These are phyloP conservation scores for Boletus smithii DNA, from an alignment of 1,284 basidiomycete species.

Conservation along the genomic window DNA sequence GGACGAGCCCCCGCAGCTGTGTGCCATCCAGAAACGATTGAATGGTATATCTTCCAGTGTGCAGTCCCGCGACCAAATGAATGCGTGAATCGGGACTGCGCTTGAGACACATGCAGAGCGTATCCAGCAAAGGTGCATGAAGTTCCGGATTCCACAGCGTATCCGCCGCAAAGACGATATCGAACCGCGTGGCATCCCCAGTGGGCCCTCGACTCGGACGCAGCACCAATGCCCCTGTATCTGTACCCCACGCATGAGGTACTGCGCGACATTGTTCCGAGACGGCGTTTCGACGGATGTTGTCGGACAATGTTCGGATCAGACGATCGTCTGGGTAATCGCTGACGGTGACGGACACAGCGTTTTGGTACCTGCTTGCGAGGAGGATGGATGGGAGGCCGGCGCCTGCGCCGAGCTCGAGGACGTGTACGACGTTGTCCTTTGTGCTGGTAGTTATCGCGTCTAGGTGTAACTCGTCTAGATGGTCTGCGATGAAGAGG, in stretches of 20 bases:
- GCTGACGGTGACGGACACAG: conserved; percentile 51
- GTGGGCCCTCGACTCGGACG: background rate
- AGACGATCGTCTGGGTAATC: conserved; percentile 71
- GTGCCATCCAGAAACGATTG: conserved; percentile 49
- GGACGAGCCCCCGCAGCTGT: conserved; percentile 39
- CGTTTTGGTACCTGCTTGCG: conserved; percentile 44
- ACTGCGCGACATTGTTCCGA: conserved; percentile 44
- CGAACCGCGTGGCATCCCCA: conserved; percentile 40
- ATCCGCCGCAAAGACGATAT: conserved; percentile 67
- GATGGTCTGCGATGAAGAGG: conserved; percentile 60
- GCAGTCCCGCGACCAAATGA: conserved; percentile 65
- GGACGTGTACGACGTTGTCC: conserved; percentile 37
- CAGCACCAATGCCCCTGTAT: conserved; percentile 36
- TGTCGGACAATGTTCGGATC: conserved; percentile 54
- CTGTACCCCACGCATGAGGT: conserved; percentile 63
- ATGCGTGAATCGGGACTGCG: conserved; percentile 44
- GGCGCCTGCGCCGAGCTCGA: conserved; percentile 71
- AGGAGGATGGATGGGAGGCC: conserved; percentile 69
- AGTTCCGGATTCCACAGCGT: conserved; percentile 69
- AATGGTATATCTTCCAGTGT: conserved; percentile 70
- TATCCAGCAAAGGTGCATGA: conserved; percentile 51
- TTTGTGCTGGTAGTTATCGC: background rate
- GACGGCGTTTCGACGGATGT: conserved; percentile 51
- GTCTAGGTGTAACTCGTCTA: conserved; percentile 34
- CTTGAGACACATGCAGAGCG: conserved; percentile 47